A percentile compares a stretch with the other conserved stretches of the same genome.
Conservation (phyloP, 1,284 basidiomycete genomes). For the Psilocybe mexicana region DNA sequence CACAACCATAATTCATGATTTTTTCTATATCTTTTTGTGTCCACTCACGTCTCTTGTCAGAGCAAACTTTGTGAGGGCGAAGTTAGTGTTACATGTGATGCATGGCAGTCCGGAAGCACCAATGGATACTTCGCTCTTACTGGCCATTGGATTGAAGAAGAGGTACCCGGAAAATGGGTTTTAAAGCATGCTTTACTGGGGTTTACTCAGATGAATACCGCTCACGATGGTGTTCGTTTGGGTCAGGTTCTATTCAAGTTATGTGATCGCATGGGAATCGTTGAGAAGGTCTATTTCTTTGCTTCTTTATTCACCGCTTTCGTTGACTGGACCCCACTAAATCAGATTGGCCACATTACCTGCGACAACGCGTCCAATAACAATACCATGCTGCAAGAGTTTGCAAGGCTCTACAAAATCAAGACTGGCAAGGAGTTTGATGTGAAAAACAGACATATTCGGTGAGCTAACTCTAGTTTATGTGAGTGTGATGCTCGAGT, state of each 20-base stretch:
- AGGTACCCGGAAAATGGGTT: conserved; percentile 1
- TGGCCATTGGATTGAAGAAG: conserved; percentile 23
- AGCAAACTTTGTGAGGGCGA: conserved; percentile 27
- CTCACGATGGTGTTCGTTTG: conserved; percentile 25
- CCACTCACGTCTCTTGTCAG: conserved; percentile 14
- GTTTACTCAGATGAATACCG: conserved; percentile 25
- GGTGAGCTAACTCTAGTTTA: conserved; percentile 25
- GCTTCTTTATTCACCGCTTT: not conserved
- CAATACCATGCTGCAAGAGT: conserved; percentile 16
- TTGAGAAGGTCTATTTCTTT: conserved; percentile 7
- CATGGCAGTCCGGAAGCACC: conserved; percentile 14
- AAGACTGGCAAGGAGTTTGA: conserved; percentile 5
- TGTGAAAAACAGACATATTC: conserved; percentile 16
- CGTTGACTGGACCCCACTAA: too few species aligned
- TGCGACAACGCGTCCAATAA: conserved; percentile 18
- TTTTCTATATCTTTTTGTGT: too few species aligned
- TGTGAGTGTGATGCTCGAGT: too few species aligned
- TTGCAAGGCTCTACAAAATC: conserved; percentile 3
- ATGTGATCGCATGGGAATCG: conserved; percentile 20
- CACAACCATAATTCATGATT: too few species aligned
- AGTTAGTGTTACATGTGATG: conserved; percentile 33
- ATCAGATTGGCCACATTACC: conserved; percentile 18
- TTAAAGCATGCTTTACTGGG: conserved; percentile 21
- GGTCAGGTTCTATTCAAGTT: conserved; percentile 29
- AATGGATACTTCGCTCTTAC: conserved; percentile 24